Conservation (phyloP, 2,329 filamentous ascomycete genomes). For the Scedosporium minutisporum region DNA sequence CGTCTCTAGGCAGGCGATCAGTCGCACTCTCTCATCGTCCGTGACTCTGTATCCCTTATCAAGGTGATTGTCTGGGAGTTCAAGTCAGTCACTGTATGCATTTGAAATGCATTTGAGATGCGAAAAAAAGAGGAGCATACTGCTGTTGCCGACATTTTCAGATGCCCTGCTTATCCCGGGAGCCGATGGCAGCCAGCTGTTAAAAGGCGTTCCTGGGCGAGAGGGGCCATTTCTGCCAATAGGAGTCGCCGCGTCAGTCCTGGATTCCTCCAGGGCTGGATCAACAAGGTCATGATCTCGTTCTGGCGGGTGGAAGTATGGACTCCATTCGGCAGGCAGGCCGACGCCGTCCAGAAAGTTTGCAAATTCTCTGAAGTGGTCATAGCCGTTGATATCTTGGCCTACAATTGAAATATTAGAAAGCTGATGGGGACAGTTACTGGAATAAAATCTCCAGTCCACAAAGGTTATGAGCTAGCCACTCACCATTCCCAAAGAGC, state of each 20-base stretch:
- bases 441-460: no score
- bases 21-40: constrained; percentile 22
- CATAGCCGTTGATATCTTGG: constrained; percentile 12
- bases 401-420: not conserved
- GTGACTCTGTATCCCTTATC: constrained; percentile 13
- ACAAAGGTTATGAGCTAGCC: no score
- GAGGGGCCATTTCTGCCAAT: constrained; percentile 7
- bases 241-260: constrained; percentile 10
- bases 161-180: constrained; percentile 19
- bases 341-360: constrained; percentile 27
- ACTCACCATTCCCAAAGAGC: constrained; percentile 15
- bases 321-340: constrained; percentile 27
- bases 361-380: constrained; percentile 28
- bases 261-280: constrained; percentile 10
- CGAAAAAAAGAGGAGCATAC: constrained; percentile 8
- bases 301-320: constrained; percentile 21
- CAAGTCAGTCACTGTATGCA: not conserved
- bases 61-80: not conserved
- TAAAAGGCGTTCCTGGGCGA: constrained; percentile 24
- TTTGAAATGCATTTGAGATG: no score
- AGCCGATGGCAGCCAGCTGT: constrained; percentile 26
- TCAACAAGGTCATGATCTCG: constrained; percentile 14
- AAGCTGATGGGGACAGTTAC: no score
- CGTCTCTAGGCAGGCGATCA: constrained; percentile 15
- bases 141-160: constrained; percentile 11